These are phyloP conservation scores for Leishmania tarentolae DNA, from an alignment of 208 protist species.

Conservation along the genomic window DNA sequence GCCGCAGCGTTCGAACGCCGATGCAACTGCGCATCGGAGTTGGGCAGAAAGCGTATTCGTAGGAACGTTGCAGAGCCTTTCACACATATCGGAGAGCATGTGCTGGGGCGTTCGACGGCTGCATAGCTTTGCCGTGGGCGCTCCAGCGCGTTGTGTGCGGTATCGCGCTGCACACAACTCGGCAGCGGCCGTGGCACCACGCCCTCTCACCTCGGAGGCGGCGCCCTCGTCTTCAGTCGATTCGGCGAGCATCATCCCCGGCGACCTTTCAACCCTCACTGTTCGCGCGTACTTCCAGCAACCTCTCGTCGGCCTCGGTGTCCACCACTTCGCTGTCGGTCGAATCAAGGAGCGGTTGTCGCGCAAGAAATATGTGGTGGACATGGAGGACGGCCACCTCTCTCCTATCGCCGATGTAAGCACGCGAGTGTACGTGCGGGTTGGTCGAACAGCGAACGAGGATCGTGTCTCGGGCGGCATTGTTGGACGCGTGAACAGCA, in stretches of 20 bases:
- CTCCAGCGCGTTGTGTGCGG: not conserved
- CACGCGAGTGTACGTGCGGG: conserved; percentile 67
- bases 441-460: conserved; percentile 33
- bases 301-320: conserved; percentile 58
- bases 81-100: not conserved
- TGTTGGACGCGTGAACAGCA: conserved; percentile 80
- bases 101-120: not conserved
- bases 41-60: not conserved
- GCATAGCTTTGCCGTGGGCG: not conserved
- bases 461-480: conserved; percentile 69
- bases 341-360: conserved; percentile 51
- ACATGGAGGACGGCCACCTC: conserved; percentile 65
- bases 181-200: not conserved
- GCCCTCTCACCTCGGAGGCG: not conserved
- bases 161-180: not conserved
- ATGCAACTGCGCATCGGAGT: not conserved
- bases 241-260: conserved; percentile 6
- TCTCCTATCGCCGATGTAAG: conserved; percentile 82
- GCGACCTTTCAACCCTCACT: conserved; percentile 14
- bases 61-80: not conserved
- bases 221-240: not conserved
- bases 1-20: not conserved
- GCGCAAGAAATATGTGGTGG: conserved; percentile 67
- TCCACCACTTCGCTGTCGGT: conserved; percentile 72
- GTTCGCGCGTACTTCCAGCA: conserved; percentile 65